Evolutionary conservation across 1,284 basidiomycete species (phyloP), one percentile per base, ranked within the genome.

Genomic region (Cutaneotrichosporon dermatis): DNA sequence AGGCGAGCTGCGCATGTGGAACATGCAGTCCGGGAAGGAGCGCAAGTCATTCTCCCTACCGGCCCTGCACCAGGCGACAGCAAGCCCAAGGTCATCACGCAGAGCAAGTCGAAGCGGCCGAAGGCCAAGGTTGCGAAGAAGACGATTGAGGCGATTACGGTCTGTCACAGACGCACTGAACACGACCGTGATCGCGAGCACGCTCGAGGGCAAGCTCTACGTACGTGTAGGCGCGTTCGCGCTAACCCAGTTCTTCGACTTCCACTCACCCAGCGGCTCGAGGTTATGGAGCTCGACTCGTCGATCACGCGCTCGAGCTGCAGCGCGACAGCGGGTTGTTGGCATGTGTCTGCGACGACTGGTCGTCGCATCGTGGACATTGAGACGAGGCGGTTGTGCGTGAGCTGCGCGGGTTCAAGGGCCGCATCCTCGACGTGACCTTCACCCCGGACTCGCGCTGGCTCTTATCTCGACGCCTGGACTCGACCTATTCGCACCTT

Each of bases 361-460:
- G 64, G 81, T 85, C 36, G 83, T 99, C 86, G 92, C 36, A 72
- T 99, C 35, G 76, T 99, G 16, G 96, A 99, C 75, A 87, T 96
- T 58, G 95, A 98, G 80, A 96, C 95, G 0, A 82, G 82, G 60
- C 83, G 87, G 80, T 92, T 15, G 95, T 98, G 42, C 85, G 96
- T 79, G 92, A 97, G 69, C 78, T 99, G 45, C 79, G 83, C 42
- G 90, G 90, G 1, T 91, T 90, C 77, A 81, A 85, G 58, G 88
- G 88, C 0, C 84, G 88, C 34, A 82, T 96, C 41, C 81, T 96
- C 16, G 93, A 97, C 72, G 81, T 92, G 44, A 83, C 88, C 0
- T 96, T 97, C 77, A 96, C 94, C 6, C 86, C 91, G 2, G 93
- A 98, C 75, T 94, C 91, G 3, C 83, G 94, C 62, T 98, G 95